A percentile compares a stretch with the other conserved stretches of the same genome.
phyloP scores from a whole-genome alignment of 768 basidiomycete species.

The Psilocybe tampanensis region DNA sequence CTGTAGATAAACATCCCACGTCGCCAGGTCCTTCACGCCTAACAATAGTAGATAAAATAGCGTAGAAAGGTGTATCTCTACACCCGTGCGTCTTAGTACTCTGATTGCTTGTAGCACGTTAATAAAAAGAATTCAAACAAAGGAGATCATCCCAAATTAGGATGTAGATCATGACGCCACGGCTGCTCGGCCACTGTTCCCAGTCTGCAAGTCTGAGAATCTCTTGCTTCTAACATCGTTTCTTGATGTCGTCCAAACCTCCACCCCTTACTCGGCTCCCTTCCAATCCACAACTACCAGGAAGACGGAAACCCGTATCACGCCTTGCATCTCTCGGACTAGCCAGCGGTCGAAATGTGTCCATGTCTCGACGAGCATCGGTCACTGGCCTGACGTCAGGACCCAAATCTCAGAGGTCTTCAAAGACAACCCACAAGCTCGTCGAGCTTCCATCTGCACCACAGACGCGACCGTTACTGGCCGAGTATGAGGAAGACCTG shows the following conservation, averaged over 20 bases:
- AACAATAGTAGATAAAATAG: too few relatives aligned
- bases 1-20: too few relatives aligned
- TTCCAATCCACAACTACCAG: conserved; percentile 28
- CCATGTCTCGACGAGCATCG: conserved; percentile 38
- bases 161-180: neutral
- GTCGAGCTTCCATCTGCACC: conserved; percentile 89
- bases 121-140: too few relatives aligned
- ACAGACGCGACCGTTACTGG: conserved; percentile 72
- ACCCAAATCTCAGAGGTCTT: conserved; percentile 72
- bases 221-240: too few relatives aligned
- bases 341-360: conserved; percentile 23
- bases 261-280: conserved; percentile 24
- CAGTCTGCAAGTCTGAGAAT: too few relatives aligned
- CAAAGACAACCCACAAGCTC: conserved; percentile 90
- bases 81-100: too few relatives aligned
- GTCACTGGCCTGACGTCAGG: conserved; percentile 40
- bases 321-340: conserved; percentile 31
- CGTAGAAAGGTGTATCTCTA: too few relatives aligned
- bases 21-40: too few relatives aligned
- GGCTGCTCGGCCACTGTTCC: too few relatives aligned
- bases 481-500: conserved; percentile 43
- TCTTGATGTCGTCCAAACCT: conserved; percentile 8
- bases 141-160: too few relatives aligned
- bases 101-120: too few relatives aligned
- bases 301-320: conserved; percentile 29